Evolutionary conservation across 192 early-diverging fungal genomes (phyloP).

Genomic region (Dissophora globulifera): DNA sequence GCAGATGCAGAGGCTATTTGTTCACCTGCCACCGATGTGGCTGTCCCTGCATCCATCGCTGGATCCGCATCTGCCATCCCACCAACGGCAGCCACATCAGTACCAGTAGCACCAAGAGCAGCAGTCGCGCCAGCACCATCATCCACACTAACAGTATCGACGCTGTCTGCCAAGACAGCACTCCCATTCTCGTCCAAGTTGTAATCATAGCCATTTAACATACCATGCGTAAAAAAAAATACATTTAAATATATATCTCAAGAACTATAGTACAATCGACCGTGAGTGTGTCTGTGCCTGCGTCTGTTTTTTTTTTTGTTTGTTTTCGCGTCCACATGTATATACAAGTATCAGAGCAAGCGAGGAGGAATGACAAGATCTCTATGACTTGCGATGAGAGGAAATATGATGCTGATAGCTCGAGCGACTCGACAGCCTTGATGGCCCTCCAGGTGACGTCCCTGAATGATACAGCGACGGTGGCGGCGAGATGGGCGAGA

Average conservation of each 20-base stretch:
- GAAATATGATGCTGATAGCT: not conserved
- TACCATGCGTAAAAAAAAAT: constrained; percentile 25
- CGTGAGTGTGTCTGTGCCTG: no score
- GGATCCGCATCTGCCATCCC: not conserved
- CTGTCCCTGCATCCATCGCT: no score
- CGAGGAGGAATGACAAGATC: not conserved
- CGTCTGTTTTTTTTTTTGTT: no score
- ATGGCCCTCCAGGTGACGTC: constrained; percentile 9
- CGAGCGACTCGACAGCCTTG: constrained; percentile 21
- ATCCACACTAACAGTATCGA: constrained; percentile 5
- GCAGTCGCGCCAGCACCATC: not conserved
- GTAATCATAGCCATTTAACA: no score
- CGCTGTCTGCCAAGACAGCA: constrained; percentile 6
- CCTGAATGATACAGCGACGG: constrained; percentile 4
- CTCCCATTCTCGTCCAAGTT: constrained; percentile 16
- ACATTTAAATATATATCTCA: no score
- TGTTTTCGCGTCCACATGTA: no score
- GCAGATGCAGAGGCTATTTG: no score
- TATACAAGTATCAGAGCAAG: no score
- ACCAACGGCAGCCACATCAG: not conserved
- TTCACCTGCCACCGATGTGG: no score
- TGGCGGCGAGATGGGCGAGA: constrained; percentile 28
- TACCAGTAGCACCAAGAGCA: not conserved
- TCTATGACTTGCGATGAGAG: not conserved
- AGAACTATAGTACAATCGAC: not conserved